A percentile compares a stretch with the other conserved stretches of the same genome.
Conservation (phyloP, 1,139 yeast species). For the Suhomyces terraborum region DNA sequence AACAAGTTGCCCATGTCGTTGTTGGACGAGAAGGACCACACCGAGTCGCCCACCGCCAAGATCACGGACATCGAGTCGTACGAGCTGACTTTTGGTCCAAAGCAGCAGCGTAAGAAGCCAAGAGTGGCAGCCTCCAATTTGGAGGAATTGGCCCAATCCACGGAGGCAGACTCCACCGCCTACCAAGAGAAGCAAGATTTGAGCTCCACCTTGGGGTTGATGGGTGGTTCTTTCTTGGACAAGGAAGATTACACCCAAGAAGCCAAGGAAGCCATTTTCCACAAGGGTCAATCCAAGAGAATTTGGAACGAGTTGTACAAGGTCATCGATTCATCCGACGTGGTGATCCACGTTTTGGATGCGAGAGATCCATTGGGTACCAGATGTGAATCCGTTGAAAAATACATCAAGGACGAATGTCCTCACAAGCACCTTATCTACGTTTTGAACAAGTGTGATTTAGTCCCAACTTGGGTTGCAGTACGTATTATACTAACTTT, state of each 20-base stretch:
- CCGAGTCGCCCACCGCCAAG: slow-evolving; percentile 74
- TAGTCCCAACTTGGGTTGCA: slow-evolving; percentile 99
- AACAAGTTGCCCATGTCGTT: slow-evolving; percentile 96
- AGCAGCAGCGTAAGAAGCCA: slow-evolving; percentile 91
- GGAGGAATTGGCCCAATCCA: slow-evolving; percentile 72
- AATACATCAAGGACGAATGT: slow-evolving; percentile 88
- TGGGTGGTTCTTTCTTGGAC: slow-evolving; percentile 68
- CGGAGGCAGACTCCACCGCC: slow-evolving; percentile 58
- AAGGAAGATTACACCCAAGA: slow-evolving; percentile 84
- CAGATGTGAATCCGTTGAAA: slow-evolving; percentile 90
- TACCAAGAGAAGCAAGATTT: slow-evolving; percentile 77
- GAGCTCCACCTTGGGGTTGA: slow-evolving; percentile 72
- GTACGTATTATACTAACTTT: slow-evolving; percentile 60
- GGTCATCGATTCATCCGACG: slow-evolving; percentile 96
- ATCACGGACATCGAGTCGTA: slow-evolving; percentile 89
- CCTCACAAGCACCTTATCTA: slow-evolving; percentile 95
- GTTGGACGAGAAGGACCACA: slow-evolving; percentile 76
- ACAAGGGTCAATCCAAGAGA: slow-evolving; percentile 96
- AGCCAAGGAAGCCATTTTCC: slow-evolving; percentile 93
- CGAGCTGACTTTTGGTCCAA: slow-evolving; percentile 86
- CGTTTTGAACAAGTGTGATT: slow-evolving; percentile 95
- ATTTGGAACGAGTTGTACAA: slow-evolving; percentile 98
- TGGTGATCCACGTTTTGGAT: slow-evolving; percentile 91
- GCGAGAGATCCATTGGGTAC: slow-evolving; percentile 98
- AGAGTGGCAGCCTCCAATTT: slow-evolving; percentile 73